Evolutionary conservation across 2,329 filamentous ascomycete species (phyloP), one percentile per base, ranked within the genome.

Genomic region (Sordariomycetes sp.): DNA sequence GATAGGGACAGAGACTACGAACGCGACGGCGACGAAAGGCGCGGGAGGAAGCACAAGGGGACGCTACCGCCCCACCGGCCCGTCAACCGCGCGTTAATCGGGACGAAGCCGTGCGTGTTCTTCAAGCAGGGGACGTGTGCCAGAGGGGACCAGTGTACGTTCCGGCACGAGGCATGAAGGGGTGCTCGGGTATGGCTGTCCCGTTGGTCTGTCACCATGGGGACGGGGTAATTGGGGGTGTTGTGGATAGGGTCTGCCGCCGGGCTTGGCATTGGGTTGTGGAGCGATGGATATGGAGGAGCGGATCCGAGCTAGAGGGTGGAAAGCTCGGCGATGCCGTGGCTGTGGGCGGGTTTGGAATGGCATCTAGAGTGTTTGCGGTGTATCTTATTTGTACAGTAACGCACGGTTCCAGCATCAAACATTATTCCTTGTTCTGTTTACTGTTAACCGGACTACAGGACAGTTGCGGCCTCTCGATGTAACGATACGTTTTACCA

Each of bases 111-210:
- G 5, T 89, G 86, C 67, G 78, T 78, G 22, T 90, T 88, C 67
- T 89, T 76, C 75, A 76, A 80, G 59, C 80, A 86, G 65, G 86
- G 86, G 15, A 84, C 84, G 65, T 89, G 86, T 69, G 81, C 80
- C 7, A 85, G 88, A 66, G 86, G 86, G 24, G 84, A 86, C 39
- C 82, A 83, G 64, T 89, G 86, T 71, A 89, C 86, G 2, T 90
- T 86, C 68, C 77, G 85, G 58, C 86, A 90, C 65, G 84, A 87
- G 48, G 52, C 39, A 39, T 10, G 32, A 50, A 45, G 10, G 22
- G 32, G 32, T 50, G 22, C 28, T 32, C 4, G 8, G 39, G 6
- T n/a, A n/a, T 7, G 8, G 13, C 39, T n/a, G 17, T 7, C 39
- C 15, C 13, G 17, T 45, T 45, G 39, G 6, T n/a, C 13, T 45